Evolutionary conservation across 2,329 filamentous ascomycete genomes (phyloP).

Genomic region (Biscogniauxia mediterranea): DNA sequence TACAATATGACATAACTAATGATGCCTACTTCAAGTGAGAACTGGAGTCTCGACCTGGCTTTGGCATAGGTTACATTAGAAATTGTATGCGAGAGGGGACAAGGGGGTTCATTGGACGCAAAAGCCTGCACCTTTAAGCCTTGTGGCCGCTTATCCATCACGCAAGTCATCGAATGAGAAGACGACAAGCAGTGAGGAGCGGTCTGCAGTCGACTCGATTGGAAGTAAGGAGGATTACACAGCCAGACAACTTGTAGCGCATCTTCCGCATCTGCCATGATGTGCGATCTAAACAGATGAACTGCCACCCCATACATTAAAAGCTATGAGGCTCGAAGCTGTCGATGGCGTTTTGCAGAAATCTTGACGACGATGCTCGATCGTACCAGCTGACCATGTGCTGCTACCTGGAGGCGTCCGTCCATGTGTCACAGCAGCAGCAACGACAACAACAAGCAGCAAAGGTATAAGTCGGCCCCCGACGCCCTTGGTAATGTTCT

Average conservation of each 20-base stretch:
- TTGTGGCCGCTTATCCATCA: background rate
- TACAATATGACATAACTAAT: background rate
- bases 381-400: background rate
- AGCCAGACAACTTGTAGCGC: background rate
- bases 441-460: background rate
- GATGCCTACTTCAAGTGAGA: background rate
- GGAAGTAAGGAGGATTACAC: background rate
- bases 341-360: background rate
- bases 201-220: background rate
- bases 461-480: background rate
- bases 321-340: background rate
- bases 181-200: background rate
- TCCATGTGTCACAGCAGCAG: background rate
- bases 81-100: conserved; percentile 1
- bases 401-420: background rate
- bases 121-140: background rate
- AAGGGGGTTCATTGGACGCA: conserved; percentile 1
- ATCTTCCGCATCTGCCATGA: background rate
- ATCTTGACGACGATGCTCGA: background rate
- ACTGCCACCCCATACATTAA: background rate
- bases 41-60: background rate
- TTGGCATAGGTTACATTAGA: background rate
- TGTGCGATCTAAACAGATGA: background rate
- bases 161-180: background rate
- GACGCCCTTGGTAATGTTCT: background rate